A percentile compares a stretch with the other conserved stretches of the same genome.
Conservation (phyloP, 345 rosid species). For the Mallotus nudiflorus region DNA sequence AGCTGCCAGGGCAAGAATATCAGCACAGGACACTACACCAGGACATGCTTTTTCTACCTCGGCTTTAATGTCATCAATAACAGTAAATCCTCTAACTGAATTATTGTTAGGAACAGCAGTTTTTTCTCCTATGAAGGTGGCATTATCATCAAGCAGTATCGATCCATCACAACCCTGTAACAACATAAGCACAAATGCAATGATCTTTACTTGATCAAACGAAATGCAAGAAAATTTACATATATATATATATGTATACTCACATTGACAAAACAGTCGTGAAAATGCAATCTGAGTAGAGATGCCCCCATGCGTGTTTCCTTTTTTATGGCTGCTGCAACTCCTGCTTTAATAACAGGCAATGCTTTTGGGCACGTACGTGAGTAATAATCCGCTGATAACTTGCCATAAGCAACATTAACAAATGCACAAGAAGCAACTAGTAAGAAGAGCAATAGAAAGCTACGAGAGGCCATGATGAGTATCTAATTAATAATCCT, state of each 20-base stretch:
- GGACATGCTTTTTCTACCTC: constrained; percentile 53
- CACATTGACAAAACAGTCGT: constrained; percentile 88
- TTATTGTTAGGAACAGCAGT: constrained; percentile 54
- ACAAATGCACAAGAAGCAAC: no score
- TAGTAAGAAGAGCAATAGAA: no score
- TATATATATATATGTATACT: background rate
- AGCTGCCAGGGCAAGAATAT: constrained; percentile 60
- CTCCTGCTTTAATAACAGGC: constrained; percentile 26
- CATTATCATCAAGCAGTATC: constrained; percentile 54
- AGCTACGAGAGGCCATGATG: background rate
- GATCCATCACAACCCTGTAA: constrained; percentile 77
- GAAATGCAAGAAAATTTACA: no score
- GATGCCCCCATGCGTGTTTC: constrained; percentile 57
- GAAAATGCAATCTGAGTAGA: constrained; percentile 76
- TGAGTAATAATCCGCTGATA: constrained; percentile 30
- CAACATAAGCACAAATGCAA: no score
- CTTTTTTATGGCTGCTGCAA: constrained; percentile 21
- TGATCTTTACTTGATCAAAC: no score
- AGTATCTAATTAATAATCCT: no score
- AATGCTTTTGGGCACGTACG: constrained; percentile 35
- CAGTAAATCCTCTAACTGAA: constrained; percentile 56
- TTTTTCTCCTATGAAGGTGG: constrained; percentile 53
- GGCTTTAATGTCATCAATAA: constrained; percentile 51
- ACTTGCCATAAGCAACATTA: constrained; percentile 20
- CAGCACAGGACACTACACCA: constrained; percentile 64